These are phyloP conservation scores for Fusarium robinianum DNA, from an alignment of 2,329 filamentous ascomycete genomes.

Conservation along the genomic window DNA sequence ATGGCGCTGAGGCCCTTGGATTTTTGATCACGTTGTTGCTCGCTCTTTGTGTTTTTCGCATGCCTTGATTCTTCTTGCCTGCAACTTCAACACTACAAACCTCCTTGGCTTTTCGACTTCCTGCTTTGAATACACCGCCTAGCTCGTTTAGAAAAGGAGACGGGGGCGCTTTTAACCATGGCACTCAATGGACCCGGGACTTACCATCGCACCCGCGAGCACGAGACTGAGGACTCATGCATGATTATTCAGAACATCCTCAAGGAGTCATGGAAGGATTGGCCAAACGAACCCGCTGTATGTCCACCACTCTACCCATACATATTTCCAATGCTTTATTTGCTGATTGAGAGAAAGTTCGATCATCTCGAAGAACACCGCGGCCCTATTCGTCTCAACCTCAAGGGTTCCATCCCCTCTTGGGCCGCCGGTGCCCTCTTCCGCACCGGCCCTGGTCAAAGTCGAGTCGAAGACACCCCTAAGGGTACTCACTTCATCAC, in stretches of 20 bases:
- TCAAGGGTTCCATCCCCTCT: constrained; percentile 69
- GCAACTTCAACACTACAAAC: constrained; percentile 4
- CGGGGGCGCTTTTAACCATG: constrained; percentile 22
- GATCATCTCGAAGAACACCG: constrained; percentile 68
- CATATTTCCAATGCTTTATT: not conserved
- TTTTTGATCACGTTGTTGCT: too few relatives aligned
- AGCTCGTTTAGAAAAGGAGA: not conserved
- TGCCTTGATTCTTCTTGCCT: too few relatives aligned
- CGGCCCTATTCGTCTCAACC: constrained; percentile 64
- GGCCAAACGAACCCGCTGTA: constrained; percentile 56
- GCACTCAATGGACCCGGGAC: constrained; percentile 36
- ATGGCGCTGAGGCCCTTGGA: too few relatives aligned
- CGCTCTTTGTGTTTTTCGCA: too few relatives aligned
- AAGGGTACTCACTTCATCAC: constrained; percentile 63
- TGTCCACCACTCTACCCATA: constrained; percentile 8
- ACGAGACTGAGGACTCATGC: constrained; percentile 36
- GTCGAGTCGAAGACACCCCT: constrained; percentile 61
- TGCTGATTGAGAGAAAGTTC: constrained; percentile 63
- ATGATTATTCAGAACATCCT: constrained; percentile 35
- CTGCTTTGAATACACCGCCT: not conserved
- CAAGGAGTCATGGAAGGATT: constrained; percentile 45
- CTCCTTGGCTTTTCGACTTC: not conserved
- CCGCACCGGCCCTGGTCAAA: constrained; percentile 73
- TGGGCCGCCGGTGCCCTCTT: constrained; percentile 75
- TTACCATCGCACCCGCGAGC: constrained; percentile 34